Base-by-base conservation (phyloP, 176 grass and related monocot species). In the Eremochloa ophiuroides region DNA sequence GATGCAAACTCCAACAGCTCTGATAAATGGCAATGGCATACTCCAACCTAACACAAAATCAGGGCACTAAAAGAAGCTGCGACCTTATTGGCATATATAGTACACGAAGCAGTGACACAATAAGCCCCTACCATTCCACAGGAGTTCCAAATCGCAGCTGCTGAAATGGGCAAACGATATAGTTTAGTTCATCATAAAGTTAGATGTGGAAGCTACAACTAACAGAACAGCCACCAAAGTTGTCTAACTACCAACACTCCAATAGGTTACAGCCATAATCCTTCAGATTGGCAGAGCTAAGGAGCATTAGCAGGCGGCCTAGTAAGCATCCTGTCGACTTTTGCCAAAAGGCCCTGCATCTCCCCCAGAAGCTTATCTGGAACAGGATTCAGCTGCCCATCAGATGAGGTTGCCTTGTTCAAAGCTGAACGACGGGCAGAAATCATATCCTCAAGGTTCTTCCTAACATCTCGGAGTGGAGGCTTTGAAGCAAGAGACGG, bases 361-460 rank as follows among this genome's bases (percentile, higher is more conserved):
- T 98, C 81, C 22, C 66, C 79, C n/a, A 95, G n/a, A 42, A 95
- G 82, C 47, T 80, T 80, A 48, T 83, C 82, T 51, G 76, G 37
- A 13, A 48, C 74, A 84, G 75, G 74, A 55, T 35, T 60, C 44
- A 42, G 22, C 53, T 58, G 53, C 48, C 79, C 82, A 55, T 53
- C 70, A 14, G 76, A 26, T 43, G 84, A 80, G 5, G 60, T 43
- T 26, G 69, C 80, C 50, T 85, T 86, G 65, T 82, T 87, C 50
- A 60, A 20, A 20, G 80, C 46, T 6, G 50, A 50, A 64, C 51
- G 84, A 1, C 74, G 80, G 34, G 80, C 72, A 22, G 76, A 91
- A 22, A 98, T 98, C 90, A 98, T 98, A n/a, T 46, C 93, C 86
- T 98, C 90, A 46, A 98, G 78, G 62, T 87, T 95, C 77, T 91